Evolutionary conservation across 2,329 filamentous ascomycete species (phyloP).

Genomic region (Scytalidium lignicola): DNA sequence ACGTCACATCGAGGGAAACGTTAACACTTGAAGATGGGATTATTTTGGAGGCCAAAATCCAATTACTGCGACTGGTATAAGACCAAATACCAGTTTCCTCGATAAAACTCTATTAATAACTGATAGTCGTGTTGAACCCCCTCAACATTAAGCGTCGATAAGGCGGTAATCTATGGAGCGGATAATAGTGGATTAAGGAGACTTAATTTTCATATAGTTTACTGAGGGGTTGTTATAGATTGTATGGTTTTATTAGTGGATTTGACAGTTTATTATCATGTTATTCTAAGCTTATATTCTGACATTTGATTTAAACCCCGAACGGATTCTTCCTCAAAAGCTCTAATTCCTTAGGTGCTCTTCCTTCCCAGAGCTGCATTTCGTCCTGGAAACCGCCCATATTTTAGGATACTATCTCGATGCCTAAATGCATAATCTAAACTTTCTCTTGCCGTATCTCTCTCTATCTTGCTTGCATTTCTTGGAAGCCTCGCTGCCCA

Average conservation of each 20-base stretch:
- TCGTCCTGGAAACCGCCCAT: constrained; percentile 19
- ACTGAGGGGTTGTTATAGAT: no score
- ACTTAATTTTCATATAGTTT: no score
- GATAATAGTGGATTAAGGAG: no score
- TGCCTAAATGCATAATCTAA: constrained; percentile 7
- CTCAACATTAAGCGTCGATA: constrained; percentile 32
- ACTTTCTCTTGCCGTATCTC: constrained; percentile 4
- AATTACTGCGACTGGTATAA: constrained; percentile 41
- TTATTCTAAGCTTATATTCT: no score
- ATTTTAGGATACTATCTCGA: constrained; percentile 13
- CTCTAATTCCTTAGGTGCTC: constrained; percentile 16
- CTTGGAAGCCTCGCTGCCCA: constrained; percentile 9
- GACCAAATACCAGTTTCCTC: constrained; percentile 37
- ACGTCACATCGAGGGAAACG: constrained; percentile 23
- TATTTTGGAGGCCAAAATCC: constrained; percentile 38
- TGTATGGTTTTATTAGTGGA: no score
- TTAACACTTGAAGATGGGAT: constrained; percentile 36
- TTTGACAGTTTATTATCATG: no score
- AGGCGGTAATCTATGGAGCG: constrained; percentile 39
- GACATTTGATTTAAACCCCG: constrained; percentile 17
- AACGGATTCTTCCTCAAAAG: constrained; percentile 15
- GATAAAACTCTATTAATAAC: constrained; percentile 22
- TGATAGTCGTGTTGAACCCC: constrained; percentile 34
- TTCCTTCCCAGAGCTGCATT: constrained; percentile 16
- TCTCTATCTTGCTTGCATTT: constrained; percentile 8